A percentile compares a stretch with the other conserved stretches of the same genome.
Evolutionary conservation across 768 basidiomycete species (phyloP).

Genomic region (Pisolithus orientalis): DNA sequence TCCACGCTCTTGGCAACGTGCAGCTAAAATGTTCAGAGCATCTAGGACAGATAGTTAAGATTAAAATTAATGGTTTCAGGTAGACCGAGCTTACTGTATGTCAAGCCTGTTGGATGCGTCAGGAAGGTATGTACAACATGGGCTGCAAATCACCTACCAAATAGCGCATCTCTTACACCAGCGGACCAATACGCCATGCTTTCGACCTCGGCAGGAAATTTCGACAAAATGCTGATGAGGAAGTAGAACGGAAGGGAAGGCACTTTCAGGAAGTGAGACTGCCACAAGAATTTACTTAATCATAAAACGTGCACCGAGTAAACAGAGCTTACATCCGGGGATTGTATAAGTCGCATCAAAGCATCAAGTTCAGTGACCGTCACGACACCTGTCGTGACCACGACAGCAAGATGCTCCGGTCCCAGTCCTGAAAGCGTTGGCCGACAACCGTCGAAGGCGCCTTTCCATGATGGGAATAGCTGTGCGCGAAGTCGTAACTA

Average conservation of each 20-base stretch:
- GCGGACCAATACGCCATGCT: constrained; percentile 72
- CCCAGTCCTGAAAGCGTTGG: constrained; percentile 64
- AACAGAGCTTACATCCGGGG: constrained; percentile 59
- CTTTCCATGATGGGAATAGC: constrained; percentile 80
- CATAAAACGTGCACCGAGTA: not conserved
- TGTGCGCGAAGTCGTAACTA: constrained; percentile 22
- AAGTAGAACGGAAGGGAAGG: constrained; percentile 76
- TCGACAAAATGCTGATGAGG: constrained; percentile 67
- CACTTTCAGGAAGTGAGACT: constrained; percentile 87
- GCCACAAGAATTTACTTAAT: constrained; percentile 11
- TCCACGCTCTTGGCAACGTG: constrained; percentile 36
- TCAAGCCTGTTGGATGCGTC: constrained; percentile 25
- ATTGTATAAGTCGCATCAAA: constrained; percentile 63
- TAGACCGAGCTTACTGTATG: constrained; percentile 22
- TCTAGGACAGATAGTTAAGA: constrained; percentile 16
- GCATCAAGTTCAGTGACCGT: constrained; percentile 62
- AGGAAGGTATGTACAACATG: not conserved
- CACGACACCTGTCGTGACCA: constrained; percentile 59
- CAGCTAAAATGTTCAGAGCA: constrained; percentile 54
- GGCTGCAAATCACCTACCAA: constrained; percentile 41
- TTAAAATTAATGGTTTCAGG: constrained; percentile 17
- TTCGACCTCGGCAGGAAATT: constrained; percentile 73
- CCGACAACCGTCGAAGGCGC: constrained; percentile 59
- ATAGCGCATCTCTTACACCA: constrained; percentile 55
- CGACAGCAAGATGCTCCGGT: constrained; percentile 50